Percentiles rank a stretch among this genome's conserved stretches.
Evolutionary conservation across 2,329 filamentous ascomycete species (phyloP).

Genomic region (Lasiodiplodia gonubiensis): DNA sequence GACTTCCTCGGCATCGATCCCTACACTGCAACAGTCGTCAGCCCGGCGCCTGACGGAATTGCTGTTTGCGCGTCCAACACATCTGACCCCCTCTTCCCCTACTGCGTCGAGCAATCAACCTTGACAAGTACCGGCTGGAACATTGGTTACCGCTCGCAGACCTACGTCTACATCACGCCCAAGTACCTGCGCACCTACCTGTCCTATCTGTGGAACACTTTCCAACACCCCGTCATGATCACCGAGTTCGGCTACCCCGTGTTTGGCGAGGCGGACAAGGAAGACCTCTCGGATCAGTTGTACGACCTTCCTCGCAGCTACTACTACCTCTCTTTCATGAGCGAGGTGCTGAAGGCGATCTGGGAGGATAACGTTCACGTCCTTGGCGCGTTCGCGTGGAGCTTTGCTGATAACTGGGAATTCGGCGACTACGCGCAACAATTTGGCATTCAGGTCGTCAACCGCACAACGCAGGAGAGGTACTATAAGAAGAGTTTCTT

Average conservation of each 20-base stretch:
- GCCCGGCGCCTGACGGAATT: slow-evolving; percentile 43
- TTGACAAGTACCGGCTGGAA: slow-evolving; percentile 59
- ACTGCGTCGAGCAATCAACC: slow-evolving; percentile 48
- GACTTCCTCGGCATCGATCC: slow-evolving; percentile 48
- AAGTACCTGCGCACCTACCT: slow-evolving; percentile 63
- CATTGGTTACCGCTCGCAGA: slow-evolving; percentile 62
- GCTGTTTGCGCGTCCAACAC: slow-evolving; percentile 45
- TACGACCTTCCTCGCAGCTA: slow-evolving; percentile 39
- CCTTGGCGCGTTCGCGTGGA: slow-evolving; percentile 45
- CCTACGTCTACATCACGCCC: slow-evolving; percentile 65
- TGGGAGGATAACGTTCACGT: slow-evolving; percentile 51
- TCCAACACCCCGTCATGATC: slow-evolving; percentile 50
- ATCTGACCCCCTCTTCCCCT: slow-evolving; percentile 42
- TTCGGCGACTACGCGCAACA: slow-evolving; percentile 57
- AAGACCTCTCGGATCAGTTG: slow-evolving; percentile 38
- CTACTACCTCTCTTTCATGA: slow-evolving; percentile 44
- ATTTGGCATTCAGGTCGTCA: slow-evolving; percentile 61
- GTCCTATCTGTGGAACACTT: slow-evolving; percentile 66
- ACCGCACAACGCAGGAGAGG: slow-evolving; percentile 44
- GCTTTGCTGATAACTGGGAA: slow-evolving; percentile 47
- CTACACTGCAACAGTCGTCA: slow-evolving; percentile 44
- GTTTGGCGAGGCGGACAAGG: slow-evolving; percentile 41
- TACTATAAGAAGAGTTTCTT: slow-evolving; percentile 48
- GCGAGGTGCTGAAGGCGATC: slow-evolving; percentile 43
- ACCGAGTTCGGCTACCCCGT: slow-evolving; percentile 47